Evolutionary conservation across 805 yeast species (phyloP).

Genomic region (Lachancea lanzarotensis): DNA sequence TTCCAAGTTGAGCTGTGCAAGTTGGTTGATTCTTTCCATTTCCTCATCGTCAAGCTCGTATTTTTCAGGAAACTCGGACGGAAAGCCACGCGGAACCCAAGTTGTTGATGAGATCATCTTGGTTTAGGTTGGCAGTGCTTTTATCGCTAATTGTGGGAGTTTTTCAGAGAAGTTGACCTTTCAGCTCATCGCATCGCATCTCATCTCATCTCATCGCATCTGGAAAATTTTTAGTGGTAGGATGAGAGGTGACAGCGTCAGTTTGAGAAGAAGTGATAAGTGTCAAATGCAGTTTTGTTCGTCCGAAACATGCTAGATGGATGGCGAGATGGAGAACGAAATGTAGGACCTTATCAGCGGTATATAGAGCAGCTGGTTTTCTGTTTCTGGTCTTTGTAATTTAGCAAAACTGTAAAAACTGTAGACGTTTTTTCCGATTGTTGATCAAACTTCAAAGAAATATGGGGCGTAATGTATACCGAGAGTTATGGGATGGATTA

Average conservation of each 20-base stretch:
- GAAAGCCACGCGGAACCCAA: constrained; percentile 96
- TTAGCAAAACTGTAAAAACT: too few relatives aligned
- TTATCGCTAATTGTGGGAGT: too few relatives aligned
- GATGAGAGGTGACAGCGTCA: neutral
- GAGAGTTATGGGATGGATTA: too few relatives aligned
- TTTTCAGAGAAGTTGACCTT: neutral
- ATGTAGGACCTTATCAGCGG: too few relatives aligned
- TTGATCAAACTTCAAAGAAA: too few relatives aligned
- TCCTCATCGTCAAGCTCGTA: constrained; percentile 88
- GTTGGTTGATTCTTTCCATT: constrained; percentile 77
- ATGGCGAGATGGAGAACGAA: too few relatives aligned
- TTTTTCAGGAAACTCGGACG: constrained; percentile 85
- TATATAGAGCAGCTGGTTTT: too few relatives aligned
- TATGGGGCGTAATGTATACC: too few relatives aligned
- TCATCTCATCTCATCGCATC: constrained; percentile 16
- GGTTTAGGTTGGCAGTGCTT: neutral
- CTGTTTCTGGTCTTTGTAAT: too few relatives aligned
- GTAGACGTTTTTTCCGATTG: too few relatives aligned
- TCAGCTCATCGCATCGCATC: constrained; percentile 5
- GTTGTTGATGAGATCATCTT: constrained; percentile 81
- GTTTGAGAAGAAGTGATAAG: neutral
- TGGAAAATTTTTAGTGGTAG: constrained; percentile 1
- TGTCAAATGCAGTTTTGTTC: too few relatives aligned
- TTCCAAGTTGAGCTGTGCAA: constrained; percentile 75
- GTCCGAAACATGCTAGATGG: too few relatives aligned